Evolutionary conservation across 2,329 filamentous ascomycete genomes (phyloP).

Genomic region (Aspergillus viridinutans): DNA sequence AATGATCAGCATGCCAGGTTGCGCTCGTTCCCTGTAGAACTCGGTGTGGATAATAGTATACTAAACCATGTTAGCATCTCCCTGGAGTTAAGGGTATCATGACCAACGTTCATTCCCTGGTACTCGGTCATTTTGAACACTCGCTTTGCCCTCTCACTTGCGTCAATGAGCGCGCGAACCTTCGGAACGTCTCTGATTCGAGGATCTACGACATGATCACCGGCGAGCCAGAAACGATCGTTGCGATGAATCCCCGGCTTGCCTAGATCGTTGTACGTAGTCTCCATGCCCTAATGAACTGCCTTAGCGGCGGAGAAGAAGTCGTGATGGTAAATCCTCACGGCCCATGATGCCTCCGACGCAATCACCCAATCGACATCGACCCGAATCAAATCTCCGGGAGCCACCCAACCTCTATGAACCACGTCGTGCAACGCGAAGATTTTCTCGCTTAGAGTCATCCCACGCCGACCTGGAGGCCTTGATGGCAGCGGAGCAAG

Average conservation of each 20-base stretch:
- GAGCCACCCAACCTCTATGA: slow-evolving; percentile 20
- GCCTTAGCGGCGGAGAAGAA: neutral
- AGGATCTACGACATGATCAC: slow-evolving; percentile 49
- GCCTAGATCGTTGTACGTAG: slow-evolving; percentile 39
- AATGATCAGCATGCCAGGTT: slow-evolving; percentile 44
- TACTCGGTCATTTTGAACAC: slow-evolving; percentile 45
- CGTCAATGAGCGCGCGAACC: slow-evolving; percentile 35
- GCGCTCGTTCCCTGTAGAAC: slow-evolving; percentile 42
- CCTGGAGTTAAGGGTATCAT: neutral
- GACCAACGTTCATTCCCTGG: slow-evolving; percentile 34
- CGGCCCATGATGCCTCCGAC: slow-evolving; percentile 41
- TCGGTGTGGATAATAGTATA: slow-evolving; percentile 48
- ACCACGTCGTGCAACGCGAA: slow-evolving; percentile 33
- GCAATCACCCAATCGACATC: slow-evolving; percentile 47
- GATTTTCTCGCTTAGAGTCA: slow-evolving; percentile 39
- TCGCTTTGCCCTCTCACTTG: slow-evolving; percentile 33
- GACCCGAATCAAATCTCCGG: slow-evolving; percentile 42
- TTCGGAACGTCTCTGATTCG: slow-evolving; percentile 34
- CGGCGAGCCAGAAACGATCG: slow-evolving; percentile 49
- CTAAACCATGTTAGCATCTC: slow-evolving; percentile 1
- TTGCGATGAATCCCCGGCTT: slow-evolving; percentile 46
- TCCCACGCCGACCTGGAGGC: slow-evolving; percentile 20
- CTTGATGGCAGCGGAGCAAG: slow-evolving; percentile 7
- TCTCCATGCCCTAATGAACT: slow-evolving; percentile 37
- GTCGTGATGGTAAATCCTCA: slow-evolving; percentile 3